phyloP scores from a whole-genome alignment of 306 rosid genomes.

The Vigna angularis region DNA sequence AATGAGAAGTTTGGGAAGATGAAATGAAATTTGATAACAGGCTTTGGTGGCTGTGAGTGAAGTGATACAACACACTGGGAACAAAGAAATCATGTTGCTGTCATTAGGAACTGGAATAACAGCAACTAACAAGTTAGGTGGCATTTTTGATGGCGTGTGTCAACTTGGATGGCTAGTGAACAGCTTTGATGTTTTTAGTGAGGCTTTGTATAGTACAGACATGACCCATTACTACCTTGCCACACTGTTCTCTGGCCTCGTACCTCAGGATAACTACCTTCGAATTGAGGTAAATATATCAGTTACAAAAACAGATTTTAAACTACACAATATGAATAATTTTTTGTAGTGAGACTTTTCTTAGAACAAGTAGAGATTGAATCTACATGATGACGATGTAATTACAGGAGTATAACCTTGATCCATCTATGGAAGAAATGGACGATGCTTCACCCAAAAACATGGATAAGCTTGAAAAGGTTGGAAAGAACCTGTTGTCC shows the following conservation, averaged over 20 bases:
- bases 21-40: background rate
- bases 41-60: background rate
- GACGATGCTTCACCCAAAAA: no score
- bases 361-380: no score
- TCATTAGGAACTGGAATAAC: slow-evolving; percentile 1
- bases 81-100: background rate
- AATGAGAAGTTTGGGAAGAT: no score
- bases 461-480: no score
- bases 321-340: no score
- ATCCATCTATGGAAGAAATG: no score
- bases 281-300: no score
- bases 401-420: no score
- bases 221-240: background rate
- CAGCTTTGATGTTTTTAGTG: background rate
- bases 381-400: no score
- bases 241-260: background rate
- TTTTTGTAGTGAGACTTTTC: no score
- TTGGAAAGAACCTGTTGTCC: no score
- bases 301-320: no score
- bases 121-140: background rate
- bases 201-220: background rate
- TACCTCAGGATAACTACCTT: background rate
- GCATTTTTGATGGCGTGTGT: background rate
- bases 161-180: background rate
- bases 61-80: background rate